phyloP scores from a whole-genome alignment of 139 green algal species.

The Tetradesmus lagerheimii region DNA sequence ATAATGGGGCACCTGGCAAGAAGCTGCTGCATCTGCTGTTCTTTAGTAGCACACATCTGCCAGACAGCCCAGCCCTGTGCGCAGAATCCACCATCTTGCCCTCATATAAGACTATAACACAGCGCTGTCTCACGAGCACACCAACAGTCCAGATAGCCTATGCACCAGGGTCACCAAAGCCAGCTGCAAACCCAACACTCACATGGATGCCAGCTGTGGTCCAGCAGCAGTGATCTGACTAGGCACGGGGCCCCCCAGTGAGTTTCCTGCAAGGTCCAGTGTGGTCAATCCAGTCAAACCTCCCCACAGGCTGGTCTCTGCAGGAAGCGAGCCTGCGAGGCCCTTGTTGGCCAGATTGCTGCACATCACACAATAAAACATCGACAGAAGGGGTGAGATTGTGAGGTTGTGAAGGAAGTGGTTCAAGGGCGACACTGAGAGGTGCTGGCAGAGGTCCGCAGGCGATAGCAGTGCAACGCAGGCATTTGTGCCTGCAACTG shows the following conservation, averaged over 20 bases:
- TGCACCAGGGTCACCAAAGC: neutral
- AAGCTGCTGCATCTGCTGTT: neutral
- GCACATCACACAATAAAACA: neutral
- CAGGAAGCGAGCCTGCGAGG: conserved; percentile 11
- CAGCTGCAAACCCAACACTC: neutral
- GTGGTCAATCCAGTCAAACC: conserved; percentile 13
- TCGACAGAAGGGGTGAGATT: no score
- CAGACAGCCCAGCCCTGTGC: no score
- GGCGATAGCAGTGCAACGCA: no score
- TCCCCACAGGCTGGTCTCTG: conserved; percentile 22
- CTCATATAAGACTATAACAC: no score
- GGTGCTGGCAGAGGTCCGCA: no score
- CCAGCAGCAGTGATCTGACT: conserved; percentile 2
- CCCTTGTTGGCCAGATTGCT: conserved; percentile 32
- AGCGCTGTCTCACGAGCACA: no score
- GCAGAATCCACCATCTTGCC: no score
- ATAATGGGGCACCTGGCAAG: no score
- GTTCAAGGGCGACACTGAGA: no score
- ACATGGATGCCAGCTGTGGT: conserved; percentile 22
- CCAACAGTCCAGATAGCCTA: no score
- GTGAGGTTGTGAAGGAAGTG: no score
- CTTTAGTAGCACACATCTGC: neutral
- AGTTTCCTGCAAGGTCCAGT: conserved; percentile 37
- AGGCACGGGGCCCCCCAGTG: conserved; percentile 30
- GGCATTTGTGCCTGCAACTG: no score